A percentile compares a stretch with the other conserved stretches of the same genome.
Conservation (phyloP, 805 yeast species). For the Wickerhamomyces chambardii region DNA sequence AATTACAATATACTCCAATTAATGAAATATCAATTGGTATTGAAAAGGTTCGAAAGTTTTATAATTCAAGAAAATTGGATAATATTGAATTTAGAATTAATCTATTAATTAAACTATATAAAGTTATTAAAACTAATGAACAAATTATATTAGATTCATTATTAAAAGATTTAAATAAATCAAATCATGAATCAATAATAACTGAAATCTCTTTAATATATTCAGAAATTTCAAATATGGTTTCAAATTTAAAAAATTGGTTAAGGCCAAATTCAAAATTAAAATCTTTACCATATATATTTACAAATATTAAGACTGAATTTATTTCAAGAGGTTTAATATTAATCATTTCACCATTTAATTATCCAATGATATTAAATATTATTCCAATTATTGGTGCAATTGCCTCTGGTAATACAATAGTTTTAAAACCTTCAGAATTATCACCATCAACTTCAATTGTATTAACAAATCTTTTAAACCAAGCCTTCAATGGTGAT, state of each 20-base stretch:
- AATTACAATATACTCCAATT: conserved; percentile 32
- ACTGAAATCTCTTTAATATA: conserved; percentile 45
- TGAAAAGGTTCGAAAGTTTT: conserved; percentile 29
- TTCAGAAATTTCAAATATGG: conserved; percentile 49
- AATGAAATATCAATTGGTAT: conserved; percentile 41
- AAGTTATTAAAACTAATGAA: conserved; percentile 48
- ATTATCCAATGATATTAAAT: conserved; percentile 63
- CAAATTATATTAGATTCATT: conserved; percentile 50
- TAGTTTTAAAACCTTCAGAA: conserved; percentile 72
- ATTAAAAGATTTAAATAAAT: conserved; percentile 56
- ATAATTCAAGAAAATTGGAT: conserved; percentile 35
- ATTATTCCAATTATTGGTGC: conserved; percentile 70
- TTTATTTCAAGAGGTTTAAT: conserved; percentile 52
- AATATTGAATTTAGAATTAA: conserved; percentile 47
- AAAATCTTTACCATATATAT: neutral
- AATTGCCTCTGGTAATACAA: conserved; percentile 78
- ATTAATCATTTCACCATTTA: conserved; percentile 71
- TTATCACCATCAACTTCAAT: conserved; percentile 51
- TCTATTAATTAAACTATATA: conserved; percentile 61
- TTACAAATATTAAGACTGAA: conserved; percentile 19
- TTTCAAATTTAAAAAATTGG: conserved; percentile 54
- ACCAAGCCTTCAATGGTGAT: conserved; percentile 19
- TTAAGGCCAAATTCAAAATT: conserved; percentile 33
- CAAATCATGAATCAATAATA: conserved; percentile 49
- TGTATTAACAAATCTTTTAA: conserved; percentile 47